phyloP scores from a whole-genome alignment of 306 rosid genomes.

The Delonix regia region DNA sequence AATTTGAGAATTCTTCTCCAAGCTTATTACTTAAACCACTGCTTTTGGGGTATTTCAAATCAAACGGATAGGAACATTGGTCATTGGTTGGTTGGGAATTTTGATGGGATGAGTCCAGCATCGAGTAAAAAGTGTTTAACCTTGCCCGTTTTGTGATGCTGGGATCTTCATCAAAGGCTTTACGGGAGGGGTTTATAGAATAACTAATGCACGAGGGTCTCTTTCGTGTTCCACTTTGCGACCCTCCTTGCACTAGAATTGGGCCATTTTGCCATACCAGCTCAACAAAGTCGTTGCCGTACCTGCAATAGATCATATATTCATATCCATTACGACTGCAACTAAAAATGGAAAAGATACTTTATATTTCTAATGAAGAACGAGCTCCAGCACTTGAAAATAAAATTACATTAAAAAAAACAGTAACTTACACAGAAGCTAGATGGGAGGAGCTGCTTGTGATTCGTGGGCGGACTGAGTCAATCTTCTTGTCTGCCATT shows the following conservation, averaged over 20 bases:
- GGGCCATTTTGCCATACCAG: constrained; percentile 49
- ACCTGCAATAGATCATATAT: constrained; percentile 35
- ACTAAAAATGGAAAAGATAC: background rate
- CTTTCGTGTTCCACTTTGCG: constrained; percentile 15
- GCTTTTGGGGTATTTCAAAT: constrained; percentile 12
- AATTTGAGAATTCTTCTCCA: constrained; percentile 14
- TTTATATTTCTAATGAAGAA: background rate
- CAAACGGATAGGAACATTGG: constrained; percentile 10
- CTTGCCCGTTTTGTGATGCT: constrained; percentile 33
- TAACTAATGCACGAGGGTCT: constrained; percentile 8
- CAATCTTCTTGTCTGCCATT: constrained; percentile 34
- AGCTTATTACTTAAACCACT: constrained; percentile 11
- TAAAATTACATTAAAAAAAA: constrained; percentile 1
- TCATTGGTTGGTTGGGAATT: constrained; percentile 21
- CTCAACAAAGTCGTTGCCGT: constrained; percentile 42
- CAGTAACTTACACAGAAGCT: constrained; percentile 40
- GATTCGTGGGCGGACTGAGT: constrained; percentile 33
- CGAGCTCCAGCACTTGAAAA: background rate
- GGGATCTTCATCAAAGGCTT: constrained; percentile 5
- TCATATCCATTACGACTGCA: background rate
- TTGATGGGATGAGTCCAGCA: constrained; percentile 15
- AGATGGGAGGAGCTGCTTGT: constrained; percentile 28
- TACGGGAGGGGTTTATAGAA: constrained; percentile 27
- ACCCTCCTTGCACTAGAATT: constrained; percentile 35
- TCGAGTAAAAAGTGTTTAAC: constrained; percentile 17